Evolutionary conservation across 23 red algal genomes (phyloP), one percentile per base, ranked within the genome.

Genomic region (Gracilaria domingensis): DNA sequence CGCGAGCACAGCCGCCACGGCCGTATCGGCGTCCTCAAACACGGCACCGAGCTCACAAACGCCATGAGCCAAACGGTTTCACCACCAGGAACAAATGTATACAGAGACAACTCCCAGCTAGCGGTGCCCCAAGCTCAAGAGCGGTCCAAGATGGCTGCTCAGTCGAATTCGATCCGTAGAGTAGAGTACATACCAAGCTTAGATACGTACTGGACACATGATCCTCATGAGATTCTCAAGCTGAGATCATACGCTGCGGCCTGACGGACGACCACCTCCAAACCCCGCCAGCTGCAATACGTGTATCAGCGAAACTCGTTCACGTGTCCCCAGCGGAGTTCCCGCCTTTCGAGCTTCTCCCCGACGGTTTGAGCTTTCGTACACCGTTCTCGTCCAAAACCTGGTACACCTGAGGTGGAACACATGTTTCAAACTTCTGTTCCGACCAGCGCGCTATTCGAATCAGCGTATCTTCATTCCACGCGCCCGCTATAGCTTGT

Each of bases 401-500:
- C 0, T 77, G 5, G 72, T 77, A 77, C 13, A 77, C 72, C 42
- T 25, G 38, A 26, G 38, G 40, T 26, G 72, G 72, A 45, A 77
- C 42, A 77, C 72, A 77, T 77, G 26, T 2, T 8, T 37, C 72
- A 26, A 77, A 8, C 16, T 77, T 5, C 18, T 25, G 72, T 50
- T 45, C 72, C 0, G 39, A 77, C 72, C 72, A 77, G 23, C 38
- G 72, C n/a, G 79, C 79, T 23, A 83, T 11, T 4, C 79, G 79
- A 83, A 83, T 61, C 79, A 83, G 79, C 8, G n/a, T 23, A 8
- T 83, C 56, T 47, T 83, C 79, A 29, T 65, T 83, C 79, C 79
- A 83, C 5, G 54, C 40, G 3, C 17, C 79, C 23, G 56, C 79
- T 44, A 83, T 65, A 13, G 60, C 56, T 21, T 83, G 79, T 28